These are phyloP conservation scores for Colletotrichum scovillei DNA, from an alignment of 2,329 filamentous ascomycete species.

Conservation along the genomic window DNA sequence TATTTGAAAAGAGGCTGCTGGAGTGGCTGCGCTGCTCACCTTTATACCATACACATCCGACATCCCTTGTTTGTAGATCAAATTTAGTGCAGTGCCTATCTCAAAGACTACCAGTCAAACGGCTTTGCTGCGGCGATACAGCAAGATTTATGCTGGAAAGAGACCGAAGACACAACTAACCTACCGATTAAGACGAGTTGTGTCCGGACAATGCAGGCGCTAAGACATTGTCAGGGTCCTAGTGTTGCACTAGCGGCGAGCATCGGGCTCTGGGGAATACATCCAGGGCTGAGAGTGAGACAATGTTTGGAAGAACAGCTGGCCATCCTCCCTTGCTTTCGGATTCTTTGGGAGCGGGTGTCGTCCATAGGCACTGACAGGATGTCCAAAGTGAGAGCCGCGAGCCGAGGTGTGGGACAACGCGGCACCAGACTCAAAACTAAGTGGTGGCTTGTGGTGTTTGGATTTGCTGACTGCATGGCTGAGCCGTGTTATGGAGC, in stretches of 20 bases:
- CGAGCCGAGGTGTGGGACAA: neutral
- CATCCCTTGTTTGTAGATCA: neutral
- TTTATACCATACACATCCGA: neutral
- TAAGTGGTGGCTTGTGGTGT: neutral
- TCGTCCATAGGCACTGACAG: neutral
- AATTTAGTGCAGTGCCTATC: neutral
- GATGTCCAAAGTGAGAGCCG: neutral
- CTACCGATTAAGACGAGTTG: neutral
- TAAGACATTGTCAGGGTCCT: conserved; percentile 13
- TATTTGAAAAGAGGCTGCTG: neutral
- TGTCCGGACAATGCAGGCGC: conserved; percentile 16
- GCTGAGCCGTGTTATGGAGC: neutral
- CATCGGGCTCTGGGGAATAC: neutral
- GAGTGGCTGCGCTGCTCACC: neutral
- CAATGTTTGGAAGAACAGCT: neutral
- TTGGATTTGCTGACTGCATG: neutral
- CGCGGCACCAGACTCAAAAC: neutral
- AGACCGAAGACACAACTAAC: neutral
- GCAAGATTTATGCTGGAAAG: neutral
- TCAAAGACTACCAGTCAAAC: neutral
- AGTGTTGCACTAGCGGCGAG: conserved; percentile 17
- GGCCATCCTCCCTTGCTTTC: neutral
- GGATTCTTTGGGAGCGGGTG: neutral
- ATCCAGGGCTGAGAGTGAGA: conserved; percentile 15
- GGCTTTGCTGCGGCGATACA: neutral